Percentiles rank a stretch among this genome's conserved stretches.
phyloP scores from a whole-genome alignment of 768 basidiomycete genomes.

The Hemileccinum rubropunctum region DNA sequence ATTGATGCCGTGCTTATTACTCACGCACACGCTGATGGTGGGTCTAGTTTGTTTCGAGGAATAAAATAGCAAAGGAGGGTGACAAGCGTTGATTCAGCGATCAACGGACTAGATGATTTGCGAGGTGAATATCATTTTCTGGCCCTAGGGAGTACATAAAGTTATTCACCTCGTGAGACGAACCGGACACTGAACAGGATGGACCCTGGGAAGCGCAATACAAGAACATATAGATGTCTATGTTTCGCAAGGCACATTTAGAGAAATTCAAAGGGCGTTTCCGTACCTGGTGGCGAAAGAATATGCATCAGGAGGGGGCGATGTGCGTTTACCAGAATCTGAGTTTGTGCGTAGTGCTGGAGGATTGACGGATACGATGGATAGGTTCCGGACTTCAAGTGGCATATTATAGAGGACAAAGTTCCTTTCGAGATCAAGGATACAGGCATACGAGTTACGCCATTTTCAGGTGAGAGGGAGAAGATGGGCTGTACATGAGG shows the following conservation, averaged over 20 bases:
- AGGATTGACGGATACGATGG: conserved; percentile 4
- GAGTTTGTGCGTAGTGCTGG: not conserved
- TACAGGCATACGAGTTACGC: conserved; percentile 61
- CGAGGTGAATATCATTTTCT: conserved; percentile 48
- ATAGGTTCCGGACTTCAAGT: conserved; percentile 79
- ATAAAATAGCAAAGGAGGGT: not conserved
- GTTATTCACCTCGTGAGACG: conserved; percentile 3
- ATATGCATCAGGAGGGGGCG: conserved; percentile 76
- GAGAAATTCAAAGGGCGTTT: conserved; percentile 66
- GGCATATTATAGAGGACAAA: conserved; percentile 75
- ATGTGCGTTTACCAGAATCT: conserved; percentile 41
- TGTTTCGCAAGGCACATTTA: conserved; percentile 60
- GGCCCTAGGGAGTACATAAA: not conserved
- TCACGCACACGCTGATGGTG: conserved; percentile 84
- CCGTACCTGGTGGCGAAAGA: conserved; percentile 80
- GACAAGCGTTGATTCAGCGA: conserved; percentile 44
- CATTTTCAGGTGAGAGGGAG: conserved; percentile 55
- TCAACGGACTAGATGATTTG: conserved; percentile 89
- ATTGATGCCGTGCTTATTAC: conserved; percentile 80
- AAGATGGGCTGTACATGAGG: not conserved
- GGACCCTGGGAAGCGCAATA: conserved; percentile 66
- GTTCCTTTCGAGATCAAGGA: conserved; percentile 64
- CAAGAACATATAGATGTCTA: conserved; percentile 77
- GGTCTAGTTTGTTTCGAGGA: conserved; percentile 1
- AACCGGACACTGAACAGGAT: conserved; percentile 42